A percentile compares a stretch with the other conserved stretches of the same genome.
phyloP scores from a whole-genome alignment of 768 basidiomycete genomes.

The Epithele typhae region DNA sequence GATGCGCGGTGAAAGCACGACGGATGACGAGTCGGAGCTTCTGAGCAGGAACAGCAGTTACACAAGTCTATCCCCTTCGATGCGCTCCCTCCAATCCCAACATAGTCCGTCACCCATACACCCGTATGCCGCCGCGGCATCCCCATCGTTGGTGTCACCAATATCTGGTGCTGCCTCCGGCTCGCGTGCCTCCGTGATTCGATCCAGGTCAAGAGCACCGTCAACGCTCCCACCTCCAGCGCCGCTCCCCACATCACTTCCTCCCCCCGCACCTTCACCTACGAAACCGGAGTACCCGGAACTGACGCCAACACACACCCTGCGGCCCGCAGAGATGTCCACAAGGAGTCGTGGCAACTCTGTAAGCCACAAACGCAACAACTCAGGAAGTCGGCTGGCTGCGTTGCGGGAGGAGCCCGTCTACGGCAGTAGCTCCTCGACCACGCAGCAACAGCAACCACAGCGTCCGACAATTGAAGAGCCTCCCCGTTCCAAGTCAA shows the following conservation, averaged over 20 bases:
- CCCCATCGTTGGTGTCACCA: constrained; percentile 5
- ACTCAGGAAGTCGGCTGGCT: constrained; percentile 53
- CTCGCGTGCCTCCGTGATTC: constrained; percentile 4
- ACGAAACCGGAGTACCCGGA: constrained; percentile 24
- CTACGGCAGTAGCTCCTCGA: too few relatives aligned
- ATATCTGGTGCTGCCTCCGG: too few relatives aligned
- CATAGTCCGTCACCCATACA: constrained; percentile 13
- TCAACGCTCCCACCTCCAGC: constrained; percentile 62
- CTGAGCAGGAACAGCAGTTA: constrained; percentile 10
- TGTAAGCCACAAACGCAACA: constrained; percentile 48
- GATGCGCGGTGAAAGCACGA: constrained; percentile 6
- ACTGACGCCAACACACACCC: constrained; percentile 25
- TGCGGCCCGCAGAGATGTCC: constrained; percentile 31
- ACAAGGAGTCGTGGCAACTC: constrained; percentile 45
- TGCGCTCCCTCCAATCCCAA: constrained; percentile 3
- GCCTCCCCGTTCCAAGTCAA: constrained; percentile 20
- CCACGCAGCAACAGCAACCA: constrained; percentile 33
- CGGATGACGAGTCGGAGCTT: constrained; percentile 2
- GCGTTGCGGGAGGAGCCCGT: constrained; percentile 58
- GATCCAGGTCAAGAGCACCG: constrained; percentile 43
- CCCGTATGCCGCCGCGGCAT: constrained; percentile 15
- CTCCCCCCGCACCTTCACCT: constrained; percentile 53
- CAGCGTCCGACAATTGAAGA: constrained; percentile 13
- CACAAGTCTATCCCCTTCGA: constrained; percentile 6
- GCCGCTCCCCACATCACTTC: constrained; percentile 58